Percentiles rank a stretch among this genome's conserved stretches.
Conservation (phyloP, 1,284 basidiomycete species). For the Cutaneotrichosporon curvatum region DNA sequence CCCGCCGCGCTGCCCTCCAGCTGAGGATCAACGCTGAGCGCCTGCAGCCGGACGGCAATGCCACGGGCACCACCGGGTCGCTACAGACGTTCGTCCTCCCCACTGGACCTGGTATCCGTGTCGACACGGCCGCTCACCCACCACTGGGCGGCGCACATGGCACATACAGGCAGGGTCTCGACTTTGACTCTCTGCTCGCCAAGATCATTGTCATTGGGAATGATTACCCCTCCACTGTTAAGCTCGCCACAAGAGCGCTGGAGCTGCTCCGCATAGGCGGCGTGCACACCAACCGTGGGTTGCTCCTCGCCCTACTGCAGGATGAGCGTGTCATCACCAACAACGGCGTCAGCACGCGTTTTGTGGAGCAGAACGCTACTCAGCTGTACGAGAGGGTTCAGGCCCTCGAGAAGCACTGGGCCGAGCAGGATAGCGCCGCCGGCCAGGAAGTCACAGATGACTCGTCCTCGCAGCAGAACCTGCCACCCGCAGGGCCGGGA, state of each 20-base stretch:
- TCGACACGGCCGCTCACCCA: constrained; percentile 17
- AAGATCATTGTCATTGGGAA: constrained; percentile 14
- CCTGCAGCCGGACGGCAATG: constrained; percentile 10
- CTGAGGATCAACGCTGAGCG: constrained; percentile 18
- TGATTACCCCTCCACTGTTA: constrained; percentile 5
- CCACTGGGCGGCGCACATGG: constrained; percentile 7
- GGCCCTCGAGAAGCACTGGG: constrained; percentile 12
- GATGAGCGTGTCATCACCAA: constrained; percentile 10
- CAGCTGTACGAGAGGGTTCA: constrained; percentile 4
- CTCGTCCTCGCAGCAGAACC: background rate
- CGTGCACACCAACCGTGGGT: constrained; percentile 13
- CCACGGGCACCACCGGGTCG: constrained; percentile 10
- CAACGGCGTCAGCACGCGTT: constrained; percentile 10
- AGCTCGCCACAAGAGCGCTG: constrained; percentile 7
- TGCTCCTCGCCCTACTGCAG: constrained; percentile 14
- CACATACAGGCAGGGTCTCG: constrained; percentile 13
- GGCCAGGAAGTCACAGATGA: background rate
- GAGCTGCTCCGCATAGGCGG: constrained; percentile 12
- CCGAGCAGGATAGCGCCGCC: background rate
- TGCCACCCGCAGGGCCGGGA: constrained; percentile 12
- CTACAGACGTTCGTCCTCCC: constrained; percentile 6
- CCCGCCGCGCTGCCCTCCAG: constrained; percentile 11
- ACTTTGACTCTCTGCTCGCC: constrained; percentile 17
- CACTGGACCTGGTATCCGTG: constrained; percentile 10
- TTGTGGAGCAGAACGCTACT: constrained; percentile 9